Conservation (phyloP, 2,329 filamentous ascomycete species). For the Sordariomycetes sp. region DNA sequence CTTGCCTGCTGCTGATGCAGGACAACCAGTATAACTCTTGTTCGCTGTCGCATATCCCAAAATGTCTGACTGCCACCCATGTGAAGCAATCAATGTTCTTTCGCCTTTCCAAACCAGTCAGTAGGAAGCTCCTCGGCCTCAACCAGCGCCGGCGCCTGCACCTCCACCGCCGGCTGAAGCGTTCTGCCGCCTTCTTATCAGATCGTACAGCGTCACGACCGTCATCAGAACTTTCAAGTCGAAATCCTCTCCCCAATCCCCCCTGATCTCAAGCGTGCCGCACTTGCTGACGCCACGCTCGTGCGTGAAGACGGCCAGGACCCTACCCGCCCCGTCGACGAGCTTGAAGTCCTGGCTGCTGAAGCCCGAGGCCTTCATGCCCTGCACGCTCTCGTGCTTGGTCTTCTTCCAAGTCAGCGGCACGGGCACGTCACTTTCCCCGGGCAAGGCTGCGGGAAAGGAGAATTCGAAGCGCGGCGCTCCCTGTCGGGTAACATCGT, state of each 20-base stretch:
- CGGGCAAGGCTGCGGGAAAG: neutral
- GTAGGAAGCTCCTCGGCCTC: too few relatives aligned
- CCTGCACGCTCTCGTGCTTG: neutral
- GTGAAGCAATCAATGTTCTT: too few relatives aligned
- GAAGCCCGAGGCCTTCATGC: neutral
- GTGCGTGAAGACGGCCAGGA: constrained; percentile 4
- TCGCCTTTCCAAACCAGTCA: too few relatives aligned
- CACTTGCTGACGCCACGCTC: neutral
- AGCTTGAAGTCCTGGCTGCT: constrained; percentile 3
- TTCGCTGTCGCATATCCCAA: too few relatives aligned
- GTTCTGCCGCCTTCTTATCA: neutral
- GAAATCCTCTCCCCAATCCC: constrained; percentile 2
- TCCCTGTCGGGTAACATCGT: neutral
- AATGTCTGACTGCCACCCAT: too few relatives aligned
- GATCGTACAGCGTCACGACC: constrained; percentile 2
- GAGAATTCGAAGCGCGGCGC: neutral
- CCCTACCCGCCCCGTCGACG: constrained; percentile 1
- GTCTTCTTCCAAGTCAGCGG: neutral
- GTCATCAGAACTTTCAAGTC: constrained; percentile 1
- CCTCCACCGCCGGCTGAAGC: neutral
- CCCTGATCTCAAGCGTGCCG: constrained; percentile 4
- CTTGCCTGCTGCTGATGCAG: too few relatives aligned
- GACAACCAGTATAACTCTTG: too few relatives aligned
- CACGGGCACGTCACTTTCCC: neutral
- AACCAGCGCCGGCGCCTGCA: neutral